Conservation (phyloP, 2,329 filamentous ascomycete species). For the Fusarium redolens region DNA sequence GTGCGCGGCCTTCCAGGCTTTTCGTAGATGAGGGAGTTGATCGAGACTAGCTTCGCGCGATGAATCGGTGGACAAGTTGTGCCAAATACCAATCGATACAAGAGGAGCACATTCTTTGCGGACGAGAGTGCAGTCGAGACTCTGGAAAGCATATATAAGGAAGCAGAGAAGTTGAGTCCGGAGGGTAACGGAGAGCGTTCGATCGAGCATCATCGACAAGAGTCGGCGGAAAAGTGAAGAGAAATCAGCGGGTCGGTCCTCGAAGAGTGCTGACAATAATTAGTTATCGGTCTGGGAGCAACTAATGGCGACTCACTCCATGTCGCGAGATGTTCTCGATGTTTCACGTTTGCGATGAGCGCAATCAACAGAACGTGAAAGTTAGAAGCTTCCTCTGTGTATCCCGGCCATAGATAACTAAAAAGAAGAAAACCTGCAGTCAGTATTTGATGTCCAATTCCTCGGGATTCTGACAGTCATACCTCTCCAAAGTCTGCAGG, state of each 20-base stretch:
- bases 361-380: constrained; percentile 90
- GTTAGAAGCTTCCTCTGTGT: constrained; percentile 88
- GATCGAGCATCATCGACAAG: constrained; percentile 85
- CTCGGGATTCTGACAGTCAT: constrained; percentile 17
- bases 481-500: constrained; percentile 89
- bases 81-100: constrained; percentile 95
- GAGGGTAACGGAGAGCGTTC: constrained; percentile 72
- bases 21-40: constrained; percentile 78
- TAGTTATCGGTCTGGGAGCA: constrained; percentile 17
- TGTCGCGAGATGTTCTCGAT: constrained; percentile 84
- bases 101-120: constrained; percentile 96
- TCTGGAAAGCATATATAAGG: constrained; percentile 92
- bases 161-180: constrained; percentile 89
- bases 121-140: constrained; percentile 86
- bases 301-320: constrained; percentile 71
- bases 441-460: constrained; percentile 38
- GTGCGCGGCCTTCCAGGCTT: constrained; percentile 87
- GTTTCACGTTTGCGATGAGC: constrained; percentile 87
- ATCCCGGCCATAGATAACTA: constrained; percentile 95
- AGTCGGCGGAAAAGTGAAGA: constrained; percentile 89
- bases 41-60: constrained; percentile 79
- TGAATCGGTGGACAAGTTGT: constrained; percentile 84
- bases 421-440: constrained; percentile 12
- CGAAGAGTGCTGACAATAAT: constrained; percentile 73
- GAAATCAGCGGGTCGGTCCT: constrained; percentile 82